These are phyloP conservation scores for Penicillium mononematosum DNA, from an alignment of 495 filamentous ascomycete genomes.

Conservation along the genomic window DNA sequence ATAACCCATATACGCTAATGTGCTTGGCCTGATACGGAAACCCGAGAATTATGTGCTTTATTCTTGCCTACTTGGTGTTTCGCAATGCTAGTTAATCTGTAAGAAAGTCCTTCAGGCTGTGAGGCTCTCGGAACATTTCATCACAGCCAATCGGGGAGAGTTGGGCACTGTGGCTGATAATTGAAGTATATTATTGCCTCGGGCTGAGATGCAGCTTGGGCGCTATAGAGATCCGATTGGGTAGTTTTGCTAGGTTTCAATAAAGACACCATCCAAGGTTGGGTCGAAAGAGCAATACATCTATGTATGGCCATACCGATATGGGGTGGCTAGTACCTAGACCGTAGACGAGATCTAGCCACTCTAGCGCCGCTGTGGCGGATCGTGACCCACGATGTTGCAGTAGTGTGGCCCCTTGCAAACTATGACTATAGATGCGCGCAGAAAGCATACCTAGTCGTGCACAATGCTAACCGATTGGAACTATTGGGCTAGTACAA, in stretches of 20 bases:
- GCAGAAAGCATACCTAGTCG: background rate
- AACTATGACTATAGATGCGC: background rate
- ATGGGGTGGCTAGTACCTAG: background rate
- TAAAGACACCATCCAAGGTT: background rate
- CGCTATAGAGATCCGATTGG: conserved; percentile 2
- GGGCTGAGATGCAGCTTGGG: background rate
- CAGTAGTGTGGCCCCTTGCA: conserved; percentile 1
- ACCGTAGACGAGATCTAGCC: conserved; percentile 1
- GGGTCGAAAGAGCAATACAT: background rate
- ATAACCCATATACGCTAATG: background rate
- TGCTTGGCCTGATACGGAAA: background rate
- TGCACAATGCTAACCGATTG: background rate
- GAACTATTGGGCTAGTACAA: background rate
- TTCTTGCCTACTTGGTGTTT: background rate
- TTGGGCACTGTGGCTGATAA: background rate
- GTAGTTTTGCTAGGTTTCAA: background rate
- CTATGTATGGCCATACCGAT: background rate
- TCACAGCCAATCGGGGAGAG: background rate
- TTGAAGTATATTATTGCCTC: background rate
- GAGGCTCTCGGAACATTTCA: background rate
- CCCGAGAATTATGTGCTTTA: background rate
- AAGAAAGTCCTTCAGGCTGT: background rate
- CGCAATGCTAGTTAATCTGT: background rate
- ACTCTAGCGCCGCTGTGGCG: conserved; percentile 2
- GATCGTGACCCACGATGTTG: background rate